phyloP scores from a whole-genome alignment of 192 early-diverging fungal species.

The Podila clonocystis region DNA sequence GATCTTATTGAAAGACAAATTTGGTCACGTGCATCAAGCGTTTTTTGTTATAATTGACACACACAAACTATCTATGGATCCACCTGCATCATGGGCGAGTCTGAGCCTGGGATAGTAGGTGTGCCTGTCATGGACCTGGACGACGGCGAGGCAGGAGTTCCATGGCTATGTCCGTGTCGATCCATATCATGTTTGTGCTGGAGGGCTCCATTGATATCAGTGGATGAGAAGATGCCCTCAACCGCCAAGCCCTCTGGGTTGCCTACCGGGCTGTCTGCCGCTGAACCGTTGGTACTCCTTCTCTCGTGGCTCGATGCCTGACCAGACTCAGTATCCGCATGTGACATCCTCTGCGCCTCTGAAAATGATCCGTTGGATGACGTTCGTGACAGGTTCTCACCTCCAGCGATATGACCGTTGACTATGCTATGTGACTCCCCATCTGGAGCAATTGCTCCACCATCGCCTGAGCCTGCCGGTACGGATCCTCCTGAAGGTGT shows the following conservation, averaged over 20 bases:
- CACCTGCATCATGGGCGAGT: no score
- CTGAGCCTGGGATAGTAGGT: constrained; percentile 14
- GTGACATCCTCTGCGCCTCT: not conserved
- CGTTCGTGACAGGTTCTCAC: not conserved
- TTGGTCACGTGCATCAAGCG: no score
- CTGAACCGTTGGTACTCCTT: not conserved
- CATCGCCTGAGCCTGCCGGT: not conserved
- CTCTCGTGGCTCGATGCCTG: not conserved
- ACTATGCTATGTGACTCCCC: not conserved
- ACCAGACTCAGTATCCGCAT: not conserved
- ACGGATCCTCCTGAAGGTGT: not conserved
- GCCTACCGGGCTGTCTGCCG: not conserved
- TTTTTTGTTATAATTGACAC: no score
- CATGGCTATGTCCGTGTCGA: constrained; percentile 7
- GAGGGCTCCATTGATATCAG: not conserved
- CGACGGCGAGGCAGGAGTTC: constrained; percentile 16
- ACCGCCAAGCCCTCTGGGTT: not conserved
- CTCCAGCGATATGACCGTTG: no score
- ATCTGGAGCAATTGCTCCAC: not conserved
- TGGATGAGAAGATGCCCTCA: not conserved
- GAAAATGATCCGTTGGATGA: not conserved
- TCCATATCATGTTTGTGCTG: not conserved
- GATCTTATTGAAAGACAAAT: no score
- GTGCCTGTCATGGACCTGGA: constrained; percentile 29
- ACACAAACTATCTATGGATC: no score